A percentile compares a stretch with the other conserved stretches of the same genome.
These are phyloP conservation scores for Sugiyamaella grinbergsii DNA, from an alignment of 1,139 yeast species.

Conservation along the genomic window DNA sequence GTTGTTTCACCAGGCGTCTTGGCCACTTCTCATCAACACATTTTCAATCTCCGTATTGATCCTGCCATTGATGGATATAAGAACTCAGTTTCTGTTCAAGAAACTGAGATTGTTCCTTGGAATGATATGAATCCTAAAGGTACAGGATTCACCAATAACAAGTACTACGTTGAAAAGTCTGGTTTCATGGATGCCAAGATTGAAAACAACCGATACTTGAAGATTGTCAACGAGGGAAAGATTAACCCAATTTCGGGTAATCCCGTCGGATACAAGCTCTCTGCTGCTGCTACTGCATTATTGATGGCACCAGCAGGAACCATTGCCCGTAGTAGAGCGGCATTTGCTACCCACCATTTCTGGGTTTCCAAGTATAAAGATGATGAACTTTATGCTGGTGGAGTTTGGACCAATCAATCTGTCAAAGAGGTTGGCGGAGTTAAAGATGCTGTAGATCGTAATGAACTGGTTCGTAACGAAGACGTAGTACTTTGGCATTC, in stretches of 20 bases:
- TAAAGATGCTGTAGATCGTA: conserved; percentile 62
- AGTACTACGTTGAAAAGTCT: conserved; percentile 68
- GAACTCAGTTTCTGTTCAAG: conserved; percentile 69
- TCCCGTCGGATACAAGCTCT: conserved; percentile 82
- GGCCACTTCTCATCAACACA: conserved; percentile 90
- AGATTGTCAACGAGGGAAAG: conserved; percentile 71
- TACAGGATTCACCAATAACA: conserved; percentile 70
- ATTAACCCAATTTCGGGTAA: conserved; percentile 74
- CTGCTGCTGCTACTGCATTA: conserved; percentile 77
- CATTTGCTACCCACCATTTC: conserved; percentile 69
- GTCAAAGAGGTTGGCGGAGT: conserved; percentile 64
- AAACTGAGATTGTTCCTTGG: conserved; percentile 67
- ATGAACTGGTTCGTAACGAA: conserved; percentile 73
- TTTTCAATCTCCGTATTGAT: conserved; percentile 80
- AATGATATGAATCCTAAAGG: conserved; percentile 66
- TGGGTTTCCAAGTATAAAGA: conserved; percentile 78
- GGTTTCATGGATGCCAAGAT: conserved; percentile 76
- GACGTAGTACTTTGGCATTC: conserved; percentile 89
- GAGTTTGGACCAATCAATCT: conserved; percentile 79
- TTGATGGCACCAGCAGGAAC: conserved; percentile 67
- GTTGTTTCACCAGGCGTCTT: conserved; percentile 81
- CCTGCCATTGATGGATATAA: conserved; percentile 86
- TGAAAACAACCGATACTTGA: conserved; percentile 72
- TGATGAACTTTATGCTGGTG: conserved; percentile 70
- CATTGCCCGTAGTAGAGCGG: conserved; percentile 65